phyloP scores from a whole-genome alignment of 129 eudicot genomes.

The Flaveria trinervia region DNA sequence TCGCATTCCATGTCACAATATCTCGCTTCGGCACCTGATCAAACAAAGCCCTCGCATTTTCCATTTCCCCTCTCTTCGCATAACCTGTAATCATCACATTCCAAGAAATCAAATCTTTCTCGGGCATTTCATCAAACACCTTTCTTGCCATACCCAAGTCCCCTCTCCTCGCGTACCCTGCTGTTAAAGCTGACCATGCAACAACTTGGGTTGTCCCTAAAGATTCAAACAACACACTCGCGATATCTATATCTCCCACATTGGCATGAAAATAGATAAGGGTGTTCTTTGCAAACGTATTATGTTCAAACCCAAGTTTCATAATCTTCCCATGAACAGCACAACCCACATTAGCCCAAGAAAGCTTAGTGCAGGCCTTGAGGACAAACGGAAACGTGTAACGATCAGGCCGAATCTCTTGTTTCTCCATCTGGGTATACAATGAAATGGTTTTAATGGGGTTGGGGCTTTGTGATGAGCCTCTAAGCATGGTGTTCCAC shows the following conservation, averaged over 20 bases:
- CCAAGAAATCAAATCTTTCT: conserved; percentile 83
- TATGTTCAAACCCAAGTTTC: conserved; percentile 59
- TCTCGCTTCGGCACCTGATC: conserved; percentile 57
- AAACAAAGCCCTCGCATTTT: conserved; percentile 51
- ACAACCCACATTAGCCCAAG: conserved; percentile 54
- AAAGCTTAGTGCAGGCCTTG: conserved; percentile 73
- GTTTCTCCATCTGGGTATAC: conserved; percentile 59
- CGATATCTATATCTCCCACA: conserved; percentile 59
- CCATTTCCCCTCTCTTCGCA: conserved; percentile 68
- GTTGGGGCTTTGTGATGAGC: conserved; percentile 72
- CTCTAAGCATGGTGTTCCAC: conserved; percentile 88
- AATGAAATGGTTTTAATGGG: conserved; percentile 53
- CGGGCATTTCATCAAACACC: conserved; percentile 77
- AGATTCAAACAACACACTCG: conserved; percentile 56
- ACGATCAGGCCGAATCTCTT: conserved; percentile 51
- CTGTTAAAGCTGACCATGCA: conserved; percentile 85
- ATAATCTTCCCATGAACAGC: conserved; percentile 60
- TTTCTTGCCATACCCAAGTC: conserved; percentile 47
- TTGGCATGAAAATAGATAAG: conserved; percentile 75
- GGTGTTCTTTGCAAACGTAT: conserved; percentile 55
- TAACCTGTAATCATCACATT: conserved; percentile 82
- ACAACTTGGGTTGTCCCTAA: conserved; percentile 53
- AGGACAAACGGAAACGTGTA: conserved; percentile 76
- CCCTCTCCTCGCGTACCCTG: conserved; percentile 84
- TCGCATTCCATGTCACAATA: conserved; percentile 67